Conservation (phyloP, 768 basidiomycete genomes). For the Phlebiopsis flavidoalba region DNA sequence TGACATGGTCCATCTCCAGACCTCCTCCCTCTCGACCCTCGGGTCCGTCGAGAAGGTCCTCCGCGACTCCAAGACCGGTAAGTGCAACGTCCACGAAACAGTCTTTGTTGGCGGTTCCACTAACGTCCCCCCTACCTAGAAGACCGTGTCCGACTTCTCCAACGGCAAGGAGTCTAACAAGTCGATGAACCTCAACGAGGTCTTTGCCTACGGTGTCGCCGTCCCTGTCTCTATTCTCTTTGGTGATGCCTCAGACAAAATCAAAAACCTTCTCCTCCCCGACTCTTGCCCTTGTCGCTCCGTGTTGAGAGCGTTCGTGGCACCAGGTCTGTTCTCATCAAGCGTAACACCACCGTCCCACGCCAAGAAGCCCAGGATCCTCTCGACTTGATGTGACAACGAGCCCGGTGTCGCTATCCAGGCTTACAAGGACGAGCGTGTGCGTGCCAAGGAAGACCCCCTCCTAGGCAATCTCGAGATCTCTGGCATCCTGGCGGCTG, state of each 20-base stretch:
- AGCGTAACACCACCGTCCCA: conserved; percentile 98
- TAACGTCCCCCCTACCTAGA: conserved; percentile 94
- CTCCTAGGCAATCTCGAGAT: conserved; percentile 97
- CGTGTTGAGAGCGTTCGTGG: conserved; percentile 99
- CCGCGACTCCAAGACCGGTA: conserved; percentile 97
- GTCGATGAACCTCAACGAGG: conserved; percentile 99
- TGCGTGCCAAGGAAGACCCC: conserved; percentile 99
- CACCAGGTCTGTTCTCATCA: conserved; percentile 98
- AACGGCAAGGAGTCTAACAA: conserved; percentile 99
- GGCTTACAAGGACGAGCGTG: conserved; percentile 98
- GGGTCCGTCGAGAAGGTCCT: conserved; percentile 98
- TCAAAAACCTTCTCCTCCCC: conserved; percentile 82
- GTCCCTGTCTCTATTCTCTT: conserved; percentile 98
- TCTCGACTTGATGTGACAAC: conserved; percentile 99
- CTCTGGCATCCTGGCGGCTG: conserved; percentile 92
- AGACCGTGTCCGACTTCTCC: conserved; percentile 98
- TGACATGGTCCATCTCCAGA: conserved; percentile 41
- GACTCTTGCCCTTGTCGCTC: conserved; percentile 84
- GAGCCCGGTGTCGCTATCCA: conserved; percentile 97
- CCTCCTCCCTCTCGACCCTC: conserved; percentile 89
- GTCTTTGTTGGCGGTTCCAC: conserved; percentile 99
- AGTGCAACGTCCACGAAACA: conserved; percentile 92
- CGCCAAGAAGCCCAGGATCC: conserved; percentile 99
- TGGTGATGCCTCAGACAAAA: conserved; percentile 97
- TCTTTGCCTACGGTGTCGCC: conserved; percentile 97